Conservation (phyloP, 2,329 filamentous ascomycete genomes). For the Dactylellina sp. region DNA sequence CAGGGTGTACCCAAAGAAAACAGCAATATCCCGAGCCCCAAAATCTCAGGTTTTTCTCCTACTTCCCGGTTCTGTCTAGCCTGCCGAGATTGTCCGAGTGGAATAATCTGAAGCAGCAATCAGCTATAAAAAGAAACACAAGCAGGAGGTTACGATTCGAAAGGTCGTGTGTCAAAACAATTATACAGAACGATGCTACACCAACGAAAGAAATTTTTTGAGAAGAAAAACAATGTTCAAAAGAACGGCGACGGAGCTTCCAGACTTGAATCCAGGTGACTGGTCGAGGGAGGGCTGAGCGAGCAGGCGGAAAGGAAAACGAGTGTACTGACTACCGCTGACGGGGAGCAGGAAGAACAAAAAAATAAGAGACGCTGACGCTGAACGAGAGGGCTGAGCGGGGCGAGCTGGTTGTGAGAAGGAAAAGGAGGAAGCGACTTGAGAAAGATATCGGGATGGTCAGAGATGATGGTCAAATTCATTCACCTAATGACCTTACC, state of each 20-base stretch:
- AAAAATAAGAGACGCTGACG: slow-evolving; percentile 47
- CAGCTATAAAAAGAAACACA: slow-evolving; percentile 56
- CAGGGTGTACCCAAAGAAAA: slow-evolving; percentile 17
- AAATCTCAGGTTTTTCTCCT: slow-evolving; percentile 11
- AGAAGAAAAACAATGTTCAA: slow-evolving; percentile 3
- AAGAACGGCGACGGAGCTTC: slow-evolving; percentile 22
- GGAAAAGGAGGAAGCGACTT: slow-evolving; percentile 43
- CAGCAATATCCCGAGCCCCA: slow-evolving; percentile 13
- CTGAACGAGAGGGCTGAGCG: slow-evolving; percentile 49
- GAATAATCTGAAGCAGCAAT: slow-evolving; percentile 24
- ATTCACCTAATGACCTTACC: slow-evolving; percentile 36
- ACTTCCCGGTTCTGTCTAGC: slow-evolving; percentile 20
- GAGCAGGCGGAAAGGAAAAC: slow-evolving; percentile 26
- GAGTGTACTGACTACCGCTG: slow-evolving; percentile 33
- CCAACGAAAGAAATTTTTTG: slow-evolving; percentile 5
- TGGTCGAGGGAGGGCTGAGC: slow-evolving; percentile 34
- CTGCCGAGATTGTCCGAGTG: slow-evolving; percentile 53
- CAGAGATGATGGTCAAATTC: slow-evolving; percentile 30
- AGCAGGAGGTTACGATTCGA: slow-evolving; percentile 30
- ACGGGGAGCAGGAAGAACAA: slow-evolving; percentile 14
- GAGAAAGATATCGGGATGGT: slow-evolving; percentile 54
- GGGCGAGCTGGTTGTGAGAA: slow-evolving; percentile 53
- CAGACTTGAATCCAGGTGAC: slow-evolving; percentile 31
- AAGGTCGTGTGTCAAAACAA: slow-evolving; percentile 10
- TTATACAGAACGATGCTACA: neutral